Evolutionary conservation across 306 rosid genomes (phyloP).

Genomic region (Corylus americana): DNA sequence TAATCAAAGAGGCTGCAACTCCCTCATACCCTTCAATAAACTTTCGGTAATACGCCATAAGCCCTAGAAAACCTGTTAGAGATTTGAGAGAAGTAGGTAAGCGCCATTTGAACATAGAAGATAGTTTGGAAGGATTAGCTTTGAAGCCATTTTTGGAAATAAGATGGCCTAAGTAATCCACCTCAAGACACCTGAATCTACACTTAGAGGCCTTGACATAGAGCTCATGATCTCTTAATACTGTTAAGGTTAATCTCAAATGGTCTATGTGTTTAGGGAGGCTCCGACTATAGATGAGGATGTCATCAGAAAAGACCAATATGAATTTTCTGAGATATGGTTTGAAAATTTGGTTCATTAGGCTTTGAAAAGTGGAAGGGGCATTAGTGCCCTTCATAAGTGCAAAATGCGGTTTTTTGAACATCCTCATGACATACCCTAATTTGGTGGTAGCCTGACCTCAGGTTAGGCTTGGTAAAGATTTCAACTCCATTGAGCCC

Average conservation of each 20-base stretch:
- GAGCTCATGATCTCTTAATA: background rate
- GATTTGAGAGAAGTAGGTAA: background rate
- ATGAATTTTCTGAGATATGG: background rate
- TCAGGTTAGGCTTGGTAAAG: background rate
- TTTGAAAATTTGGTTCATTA: background rate
- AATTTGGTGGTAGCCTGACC: background rate
- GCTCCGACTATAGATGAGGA: background rate
- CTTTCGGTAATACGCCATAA: background rate
- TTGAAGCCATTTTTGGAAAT: background rate
- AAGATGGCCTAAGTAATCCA: background rate
- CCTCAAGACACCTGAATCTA: background rate
- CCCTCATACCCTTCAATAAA: background rate
- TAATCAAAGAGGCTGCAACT: too few relatives aligned
- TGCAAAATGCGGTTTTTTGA: background rate
- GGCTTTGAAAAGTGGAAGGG: background rate
- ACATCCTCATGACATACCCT: background rate
- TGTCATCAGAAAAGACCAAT: background rate
- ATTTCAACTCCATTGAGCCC: accelerated
- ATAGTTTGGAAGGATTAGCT: background rate
- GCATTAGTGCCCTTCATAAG: background rate
- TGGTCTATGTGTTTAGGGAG: background rate
- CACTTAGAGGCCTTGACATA: background rate
- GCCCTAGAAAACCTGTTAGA: background rate
- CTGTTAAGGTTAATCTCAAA: background rate
- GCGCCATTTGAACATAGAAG: background rate